Evolutionary conservation across 116 monocot species (phyloP).

Genomic region (Cymodocea nodosa): DNA sequence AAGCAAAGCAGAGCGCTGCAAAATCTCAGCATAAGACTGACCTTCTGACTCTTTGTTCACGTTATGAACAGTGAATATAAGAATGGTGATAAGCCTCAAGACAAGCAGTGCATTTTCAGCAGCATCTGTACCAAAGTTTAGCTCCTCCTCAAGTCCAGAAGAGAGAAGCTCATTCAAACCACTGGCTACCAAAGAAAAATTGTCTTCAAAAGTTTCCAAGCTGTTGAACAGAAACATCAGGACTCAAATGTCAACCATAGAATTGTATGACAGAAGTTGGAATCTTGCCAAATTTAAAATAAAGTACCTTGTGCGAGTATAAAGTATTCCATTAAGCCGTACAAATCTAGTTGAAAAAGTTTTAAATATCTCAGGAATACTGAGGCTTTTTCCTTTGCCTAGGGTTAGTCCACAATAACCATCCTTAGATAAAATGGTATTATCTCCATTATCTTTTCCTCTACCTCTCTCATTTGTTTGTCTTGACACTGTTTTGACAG

Average conservation of each 20-base stretch:
- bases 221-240: slow-evolving; percentile 21
- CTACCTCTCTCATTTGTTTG: slow-evolving; percentile 42
- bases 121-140: slow-evolving; percentile 64
- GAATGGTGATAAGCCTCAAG: slow-evolving; percentile 65
- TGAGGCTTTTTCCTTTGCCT: slow-evolving; percentile 29
- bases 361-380: slow-evolving; percentile 44
- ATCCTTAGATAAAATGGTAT: slow-evolving; percentile 35
- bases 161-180: slow-evolving; percentile 61
- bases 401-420: slow-evolving; percentile 17
- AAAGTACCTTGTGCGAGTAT: slow-evolving; percentile 83
- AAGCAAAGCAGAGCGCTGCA: slow-evolving; percentile 74
- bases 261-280: not conserved
- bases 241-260: not conserved
- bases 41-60: slow-evolving; percentile 64
- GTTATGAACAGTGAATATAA: slow-evolving; percentile 89
- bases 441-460: slow-evolving; percentile 37
- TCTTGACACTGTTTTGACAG: slow-evolving; percentile 22
- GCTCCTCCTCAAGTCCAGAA: slow-evolving; percentile 59
- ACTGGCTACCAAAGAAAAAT: slow-evolving; percentile 31
- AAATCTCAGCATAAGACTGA: slow-evolving; percentile 89
- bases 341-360: slow-evolving; percentile 73
- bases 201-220: slow-evolving; percentile 92
- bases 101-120: slow-evolving; percentile 53
- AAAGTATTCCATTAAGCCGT: slow-evolving; percentile 89
- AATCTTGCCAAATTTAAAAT: slow-evolving; percentile 2